Base-by-base conservation (phyloP, 2,329 filamentous ascomycete genomes). In the Gaeumannomyces sp. region DNA sequence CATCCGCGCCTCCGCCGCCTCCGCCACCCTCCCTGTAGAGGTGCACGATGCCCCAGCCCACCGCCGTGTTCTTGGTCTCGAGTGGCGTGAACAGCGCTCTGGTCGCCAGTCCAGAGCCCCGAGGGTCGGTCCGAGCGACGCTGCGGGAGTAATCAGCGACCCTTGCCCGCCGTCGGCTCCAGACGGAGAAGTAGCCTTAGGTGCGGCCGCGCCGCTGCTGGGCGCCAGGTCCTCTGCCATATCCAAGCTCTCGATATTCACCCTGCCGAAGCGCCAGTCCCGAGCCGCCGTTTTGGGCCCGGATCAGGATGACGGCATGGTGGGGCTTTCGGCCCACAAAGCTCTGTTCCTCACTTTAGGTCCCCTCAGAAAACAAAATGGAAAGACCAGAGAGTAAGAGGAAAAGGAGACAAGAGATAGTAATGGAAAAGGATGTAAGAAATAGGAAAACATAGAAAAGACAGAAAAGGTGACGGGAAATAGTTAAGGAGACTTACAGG, bases 31-130 rank as follows among this genome's bases (percentile, higher is more conserved):
- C 94, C 13, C 93, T 86, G 75, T 97, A 99, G 33, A 99, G 84
- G 75, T 97, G 95, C 2, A 99, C 93, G 19, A 98, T 87, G 1
- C 95, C 95, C 89, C 92, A 97, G 58, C 92, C 91, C 1, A 93
- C 82, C 66, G 96, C 90, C 0, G 92, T 92, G 64, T 89, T 86
- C 70, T 83, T 86, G 22, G 87, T 85, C 65, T 89, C 85, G 1
- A 94, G 81, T 0, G 90, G 88, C 27, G 91, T 79, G 73, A 89
- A 96, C 68, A 85, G 83, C 6, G 92, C 95, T 74, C 93, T 97
- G 1, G 93, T 96, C 66, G 91, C 89, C 62, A 89, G 85, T 7
- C 90, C 91, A 7, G 86, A 83, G 31, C 81, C 80, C 82, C 80
- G 63, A 85, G 79, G 31, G 78, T 83, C 0, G 84, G 85, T 0